Evolutionary conservation across 2,329 filamentous ascomycete species (phyloP), one percentile per base, ranked within the genome.

Genomic region (Fusarium pininemorale): DNA sequence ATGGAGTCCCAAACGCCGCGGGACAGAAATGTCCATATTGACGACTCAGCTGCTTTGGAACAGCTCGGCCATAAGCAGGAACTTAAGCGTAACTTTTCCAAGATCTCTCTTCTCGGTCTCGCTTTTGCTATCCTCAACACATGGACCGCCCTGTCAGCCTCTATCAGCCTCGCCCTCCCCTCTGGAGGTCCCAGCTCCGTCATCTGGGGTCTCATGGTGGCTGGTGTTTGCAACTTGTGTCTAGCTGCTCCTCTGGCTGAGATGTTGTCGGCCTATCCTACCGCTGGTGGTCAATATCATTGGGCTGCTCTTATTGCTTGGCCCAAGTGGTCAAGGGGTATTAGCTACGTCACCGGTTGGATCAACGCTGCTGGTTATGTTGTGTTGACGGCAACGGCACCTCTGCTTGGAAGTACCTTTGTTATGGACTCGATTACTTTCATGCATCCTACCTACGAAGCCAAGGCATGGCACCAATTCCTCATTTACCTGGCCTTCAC

Each of bases 351-450:
- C 53, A 93, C 91, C 0, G 92, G 92, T 35, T 94, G 92, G 91
- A 93, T 91, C 80, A 92, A 91, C 75, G 88, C 90, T 42, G 90
- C 90, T n/a, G 92, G 91, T 22, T 94, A 92, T 90, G 90, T 93
- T 38, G 89, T 90, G 15, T 82, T 94, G 60, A 90, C 90, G 9
- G 92, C 92, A 13, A 92, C 91, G 0, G 92, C 89, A 22, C 91
- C 91, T 4, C 84, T 93, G 28, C 85, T 94, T 10, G 91, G 90
- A 18, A 92, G 90, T 74, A 88, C 91, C 70, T 87, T 94, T 70
- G 87, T 94, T 56, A 79, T 92, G 32, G 90, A 91, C 63, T 86
- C 92, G 48, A 90, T 93, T 59, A 85, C 87, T 4, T 83, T 94
- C 41, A 87, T 90, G 80, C 83, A 91, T 72, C 84, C 88, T 1